These are phyloP conservation scores for Aspergillus proliferans DNA, from an alignment of 2,329 filamentous ascomycete species.

Conservation along the genomic window DNA sequence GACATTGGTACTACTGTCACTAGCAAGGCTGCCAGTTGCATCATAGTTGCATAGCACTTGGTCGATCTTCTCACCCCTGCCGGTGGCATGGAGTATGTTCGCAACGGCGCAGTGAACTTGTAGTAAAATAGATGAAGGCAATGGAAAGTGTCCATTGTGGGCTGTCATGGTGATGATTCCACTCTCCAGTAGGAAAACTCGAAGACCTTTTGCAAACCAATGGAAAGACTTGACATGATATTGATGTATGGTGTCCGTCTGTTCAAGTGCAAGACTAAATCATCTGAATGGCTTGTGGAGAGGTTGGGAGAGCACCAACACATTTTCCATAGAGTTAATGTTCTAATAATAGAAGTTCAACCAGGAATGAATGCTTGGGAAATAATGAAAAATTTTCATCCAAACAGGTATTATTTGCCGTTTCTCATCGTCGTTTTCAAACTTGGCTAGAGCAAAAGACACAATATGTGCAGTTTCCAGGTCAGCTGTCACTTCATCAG, in stretches of 20 bases:
- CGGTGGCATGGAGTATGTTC: slow-evolving; percentile 14
- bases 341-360: slow-evolving; percentile 10
- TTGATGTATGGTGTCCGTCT: slow-evolving; percentile 6
- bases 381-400: slow-evolving; percentile 14
- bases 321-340: slow-evolving; percentile 12
- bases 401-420: slow-evolving; percentile 10
- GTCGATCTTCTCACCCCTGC: slow-evolving; percentile 14
- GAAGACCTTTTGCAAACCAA: slow-evolving; percentile 1
- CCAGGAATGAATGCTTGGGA: slow-evolving; percentile 9
- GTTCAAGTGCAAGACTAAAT: slow-evolving; percentile 13
- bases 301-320: slow-evolving; percentile 9
- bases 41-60: slow-evolving; percentile 9
- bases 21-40: slow-evolving; percentile 8
- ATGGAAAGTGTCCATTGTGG: slow-evolving; percentile 7
- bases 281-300: slow-evolving; percentile 11
- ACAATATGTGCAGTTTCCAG: slow-evolving; percentile 14
- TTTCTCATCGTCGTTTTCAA: slow-evolving; percentile 4
- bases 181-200: slow-evolving; percentile 6
- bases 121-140: slow-evolving; percentile 13
- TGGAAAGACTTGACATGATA: slow-evolving; percentile 14
- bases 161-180: no score
- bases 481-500: slow-evolving; percentile 7
- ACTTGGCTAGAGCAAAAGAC: slow-evolving; percentile 11
- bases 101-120: slow-evolving; percentile 15
- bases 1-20: slow-evolving; percentile 10